A percentile compares a stretch with the other conserved stretches of the same genome.
phyloP scores from a whole-genome alignment of 2,329 filamentous ascomycete species.

The Epichloe gansuensis region DNA sequence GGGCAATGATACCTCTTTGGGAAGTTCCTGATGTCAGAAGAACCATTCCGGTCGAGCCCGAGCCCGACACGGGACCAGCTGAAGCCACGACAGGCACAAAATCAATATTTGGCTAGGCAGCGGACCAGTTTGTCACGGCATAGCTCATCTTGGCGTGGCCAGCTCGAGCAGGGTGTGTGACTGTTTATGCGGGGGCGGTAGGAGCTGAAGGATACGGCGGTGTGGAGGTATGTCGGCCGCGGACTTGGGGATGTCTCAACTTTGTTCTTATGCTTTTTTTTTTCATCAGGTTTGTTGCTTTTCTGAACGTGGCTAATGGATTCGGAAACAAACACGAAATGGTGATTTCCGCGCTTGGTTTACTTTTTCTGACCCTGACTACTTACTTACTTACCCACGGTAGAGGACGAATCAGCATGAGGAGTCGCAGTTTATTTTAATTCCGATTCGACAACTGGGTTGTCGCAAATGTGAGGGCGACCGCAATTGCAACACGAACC shows the following conservation, averaged over 20 bases:
- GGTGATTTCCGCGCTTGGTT: too few species aligned
- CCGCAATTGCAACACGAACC: neutral
- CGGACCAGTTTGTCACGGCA: slow-evolving; percentile 4
- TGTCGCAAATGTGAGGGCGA: too few species aligned
- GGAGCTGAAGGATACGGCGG: slow-evolving; percentile 7
- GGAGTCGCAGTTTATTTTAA: neutral
- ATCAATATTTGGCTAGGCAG: slow-evolving; percentile 10
- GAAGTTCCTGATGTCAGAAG: neutral
- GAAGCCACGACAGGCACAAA: slow-evolving; percentile 2
- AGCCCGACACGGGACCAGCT: neutral
- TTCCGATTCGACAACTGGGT: too few species aligned
- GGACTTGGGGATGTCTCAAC: slow-evolving; percentile 5
- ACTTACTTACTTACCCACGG: too few species aligned
- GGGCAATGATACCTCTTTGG: neutral
- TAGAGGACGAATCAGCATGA: neutral
- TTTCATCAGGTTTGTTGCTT: neutral
- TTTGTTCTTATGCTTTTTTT: neutral
- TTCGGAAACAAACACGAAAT: too few species aligned
- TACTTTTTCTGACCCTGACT: too few species aligned
- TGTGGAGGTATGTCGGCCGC: slow-evolving; percentile 13
- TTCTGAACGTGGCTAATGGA: neutral
- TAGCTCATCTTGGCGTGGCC: slow-evolving; percentile 8
- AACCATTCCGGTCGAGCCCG: neutral
- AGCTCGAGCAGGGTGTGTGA: slow-evolving; percentile 8
- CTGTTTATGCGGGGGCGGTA: slow-evolving; percentile 5